Evolutionary conservation across 2,329 filamentous ascomycete genomes (phyloP), one percentile per base, ranked within the genome.

Genomic region (Aspergillus sp.): DNA sequence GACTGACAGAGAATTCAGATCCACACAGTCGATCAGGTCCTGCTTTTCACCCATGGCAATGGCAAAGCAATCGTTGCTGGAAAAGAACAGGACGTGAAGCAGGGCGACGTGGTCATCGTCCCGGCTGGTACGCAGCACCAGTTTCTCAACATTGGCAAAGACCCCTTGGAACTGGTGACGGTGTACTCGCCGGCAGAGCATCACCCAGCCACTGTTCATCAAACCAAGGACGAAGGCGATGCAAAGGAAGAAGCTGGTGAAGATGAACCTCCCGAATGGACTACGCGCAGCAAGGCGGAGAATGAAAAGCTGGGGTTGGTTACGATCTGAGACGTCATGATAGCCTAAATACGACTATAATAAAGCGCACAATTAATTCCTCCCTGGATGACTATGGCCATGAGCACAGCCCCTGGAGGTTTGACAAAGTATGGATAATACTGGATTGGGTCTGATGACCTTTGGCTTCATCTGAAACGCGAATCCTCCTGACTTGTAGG

Each of bases 91-190:
- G 67, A 72, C 22, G 71, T 84, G 52, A 77, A 76, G 48, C 80
- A 81, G 4, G 79, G 80, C 49, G 75, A 84, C 67, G 68, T 85
- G 14, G 78, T 86, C 20, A 76, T 86, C 46, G 83, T 87, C 2
- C 84, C 84, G 0, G 84, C 84, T 0, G 84, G 84, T 0, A 86
- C 83, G 2, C 81, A 83, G 65, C 83, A 86, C 64, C 83, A 86
- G 62, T 86, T 87, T 64, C 71, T 86, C 46, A 86, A 85, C 52
- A 82, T 75, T 2, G 83, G 83, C 1, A 74, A 79, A 0, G 76
- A 77, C 46, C 82, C 83, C 2, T 65, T 86, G 47, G 81, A 85
- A 58, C 64, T 87, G 35, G 80, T 86, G 47, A 86, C 83, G 0
- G 79, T 86, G 4, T 87, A 86, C 64, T 77, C 77, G 11, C 83